phyloP scores from a whole-genome alignment of 169 alveolate species.

The Sarcocystis neurona region DNA sequence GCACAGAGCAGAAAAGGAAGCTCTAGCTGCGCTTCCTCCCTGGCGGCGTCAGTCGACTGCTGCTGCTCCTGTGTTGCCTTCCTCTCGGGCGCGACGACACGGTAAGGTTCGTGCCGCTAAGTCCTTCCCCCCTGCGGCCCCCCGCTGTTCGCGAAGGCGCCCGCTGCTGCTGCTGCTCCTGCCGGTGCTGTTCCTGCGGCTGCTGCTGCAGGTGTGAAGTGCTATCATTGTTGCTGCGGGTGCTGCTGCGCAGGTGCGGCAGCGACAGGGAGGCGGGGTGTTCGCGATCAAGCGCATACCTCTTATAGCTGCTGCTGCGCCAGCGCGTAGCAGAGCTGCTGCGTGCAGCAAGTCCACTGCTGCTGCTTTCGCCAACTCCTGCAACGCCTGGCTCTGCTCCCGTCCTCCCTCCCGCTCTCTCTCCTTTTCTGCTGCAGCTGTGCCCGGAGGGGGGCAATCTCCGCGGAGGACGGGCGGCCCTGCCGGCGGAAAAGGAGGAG shows the following conservation, averaged over 20 bases:
- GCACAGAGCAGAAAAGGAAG: too few species aligned
- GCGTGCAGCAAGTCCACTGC: too few species aligned
- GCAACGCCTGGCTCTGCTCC: background rate
- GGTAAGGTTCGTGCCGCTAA: too few species aligned
- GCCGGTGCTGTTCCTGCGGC: too few species aligned
- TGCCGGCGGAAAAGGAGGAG: background rate
- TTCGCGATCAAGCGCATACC: constrained; percentile 35
- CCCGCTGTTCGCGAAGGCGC: too few species aligned
- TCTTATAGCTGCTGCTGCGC: background rate
- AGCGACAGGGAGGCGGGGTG: constrained; percentile 30
- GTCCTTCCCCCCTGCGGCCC: too few species aligned
- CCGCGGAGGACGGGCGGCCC: background rate
- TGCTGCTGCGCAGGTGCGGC: constrained; percentile 13
- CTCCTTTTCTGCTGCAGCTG: background rate
- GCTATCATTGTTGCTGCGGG: too few species aligned
- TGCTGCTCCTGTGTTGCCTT: background rate
- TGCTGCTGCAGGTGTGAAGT: too few species aligned
- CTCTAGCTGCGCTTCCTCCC: background rate
- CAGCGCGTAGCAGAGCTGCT: background rate
- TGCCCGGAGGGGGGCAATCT: background rate
- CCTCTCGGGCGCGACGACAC: background rate
- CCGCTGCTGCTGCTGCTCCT: too few species aligned
- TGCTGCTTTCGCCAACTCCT: background rate
- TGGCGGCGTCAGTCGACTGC: background rate
- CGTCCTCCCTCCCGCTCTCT: background rate